Conservation (phyloP, 108 stramenopile genomes). For the Ochromonas danica region DNA sequence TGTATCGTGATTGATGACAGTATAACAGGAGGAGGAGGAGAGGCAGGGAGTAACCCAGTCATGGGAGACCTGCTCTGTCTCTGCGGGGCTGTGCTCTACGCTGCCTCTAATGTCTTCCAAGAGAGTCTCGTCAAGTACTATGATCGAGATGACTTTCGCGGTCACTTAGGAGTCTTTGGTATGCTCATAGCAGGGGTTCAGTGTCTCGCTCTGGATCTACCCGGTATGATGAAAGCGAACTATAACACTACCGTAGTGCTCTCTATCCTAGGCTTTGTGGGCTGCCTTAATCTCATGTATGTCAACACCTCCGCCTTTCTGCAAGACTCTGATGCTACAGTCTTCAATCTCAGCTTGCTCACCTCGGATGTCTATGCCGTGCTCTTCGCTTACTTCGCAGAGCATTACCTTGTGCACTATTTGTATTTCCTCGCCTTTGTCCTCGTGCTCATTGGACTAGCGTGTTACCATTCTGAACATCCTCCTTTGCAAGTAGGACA, state of each 20-base stretch:
- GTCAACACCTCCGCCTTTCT: constrained; percentile 66
- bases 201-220: constrained; percentile 60
- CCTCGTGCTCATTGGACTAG: constrained; percentile 73
- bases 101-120: constrained; percentile 72
- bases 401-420: constrained; percentile 66
- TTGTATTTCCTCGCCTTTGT: constrained; percentile 77
- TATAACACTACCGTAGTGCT: constrained; percentile 38
- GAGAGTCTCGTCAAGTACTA: constrained; percentile 62
- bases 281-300: constrained; percentile 59
- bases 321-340: constrained; percentile 51
- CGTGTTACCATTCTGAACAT: constrained; percentile 81
- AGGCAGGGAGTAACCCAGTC: constrained; percentile 37
- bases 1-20: constrained; percentile 72
- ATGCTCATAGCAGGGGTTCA: constrained; percentile 67
- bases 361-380: constrained; percentile 91
- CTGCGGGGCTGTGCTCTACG: constrained; percentile 79
- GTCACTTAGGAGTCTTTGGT: constrained; percentile 76
- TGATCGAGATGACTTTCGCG: constrained; percentile 69
- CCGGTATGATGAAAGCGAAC: constrained; percentile 29
- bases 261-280: constrained; percentile 58
- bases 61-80: constrained; percentile 79
- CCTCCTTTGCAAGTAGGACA: constrained; percentile 44
- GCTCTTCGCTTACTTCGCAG: constrained; percentile 70
- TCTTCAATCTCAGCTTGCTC: constrained; percentile 72
- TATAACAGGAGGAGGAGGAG: constrained; percentile 36